These are phyloP conservation scores for Paraleonurus japonicus DNA, from an alignment of 257 asterid genomes.

Conservation along the genomic window DNA sequence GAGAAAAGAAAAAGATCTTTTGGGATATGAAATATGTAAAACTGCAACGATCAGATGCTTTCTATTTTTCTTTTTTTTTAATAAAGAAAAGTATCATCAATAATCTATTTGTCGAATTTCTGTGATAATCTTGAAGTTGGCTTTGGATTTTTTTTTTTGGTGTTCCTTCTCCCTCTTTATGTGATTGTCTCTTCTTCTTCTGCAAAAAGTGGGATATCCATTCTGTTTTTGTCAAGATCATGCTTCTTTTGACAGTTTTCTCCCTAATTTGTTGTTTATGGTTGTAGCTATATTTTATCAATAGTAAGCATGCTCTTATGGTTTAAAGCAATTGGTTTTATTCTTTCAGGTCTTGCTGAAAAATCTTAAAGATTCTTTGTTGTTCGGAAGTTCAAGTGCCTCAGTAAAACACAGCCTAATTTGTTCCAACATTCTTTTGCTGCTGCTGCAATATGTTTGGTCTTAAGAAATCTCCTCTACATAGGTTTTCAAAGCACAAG, in stretches of 20 bases:
- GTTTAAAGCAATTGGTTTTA: slow-evolving; percentile 3
- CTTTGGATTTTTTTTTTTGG: not conserved
- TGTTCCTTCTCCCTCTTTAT: not conserved
- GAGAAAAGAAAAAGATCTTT: not conserved
- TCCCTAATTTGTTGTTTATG: slow-evolving; percentile 11
- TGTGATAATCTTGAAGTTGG: slow-evolving; percentile 8
- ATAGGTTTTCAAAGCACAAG: slow-evolving; percentile 52
- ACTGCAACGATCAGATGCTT: slow-evolving; percentile 22
- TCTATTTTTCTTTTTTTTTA: not conserved
- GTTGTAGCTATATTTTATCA: not conserved
- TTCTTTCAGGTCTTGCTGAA: slow-evolving; percentile 27
- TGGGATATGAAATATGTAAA: slow-evolving; percentile 15
- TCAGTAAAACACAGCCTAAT: slow-evolving; percentile 12
- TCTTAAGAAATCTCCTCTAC: slow-evolving; percentile 66
- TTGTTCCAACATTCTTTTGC: slow-evolving; percentile 15
- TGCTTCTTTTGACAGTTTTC: not conserved
- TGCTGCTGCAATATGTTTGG: slow-evolving; percentile 49
- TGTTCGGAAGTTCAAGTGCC: slow-evolving; percentile 20
- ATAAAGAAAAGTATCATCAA: not conserved
- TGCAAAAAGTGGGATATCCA: not conserved
- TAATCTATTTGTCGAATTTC: not conserved
- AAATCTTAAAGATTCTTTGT: slow-evolving; percentile 2
- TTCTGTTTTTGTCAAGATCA: not conserved
- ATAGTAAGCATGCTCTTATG: not conserved
- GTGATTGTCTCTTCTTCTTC: not conserved